Evolutionary conservation across 179 eudicot genomes (phyloP).

Genomic region (Silene noctiflora): DNA sequence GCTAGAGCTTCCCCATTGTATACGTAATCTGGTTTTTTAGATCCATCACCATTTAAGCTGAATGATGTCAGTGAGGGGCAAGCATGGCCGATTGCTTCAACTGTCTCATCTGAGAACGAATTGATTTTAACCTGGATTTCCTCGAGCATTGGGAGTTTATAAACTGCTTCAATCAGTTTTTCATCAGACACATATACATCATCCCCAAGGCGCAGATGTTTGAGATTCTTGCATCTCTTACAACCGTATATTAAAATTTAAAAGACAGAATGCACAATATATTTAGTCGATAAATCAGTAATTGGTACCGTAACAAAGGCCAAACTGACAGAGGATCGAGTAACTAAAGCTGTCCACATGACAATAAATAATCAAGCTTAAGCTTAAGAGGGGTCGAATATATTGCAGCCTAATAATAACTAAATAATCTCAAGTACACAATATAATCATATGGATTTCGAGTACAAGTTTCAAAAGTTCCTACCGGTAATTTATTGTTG

Average conservation of each 20-base stretch:
- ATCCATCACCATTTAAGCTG: constrained; percentile 16
- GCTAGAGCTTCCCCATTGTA: constrained; percentile 11
- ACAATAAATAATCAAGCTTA: too few relatives aligned
- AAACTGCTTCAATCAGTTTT: constrained; percentile 17
- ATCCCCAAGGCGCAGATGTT: constrained; percentile 20
- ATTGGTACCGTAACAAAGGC: too few relatives aligned
- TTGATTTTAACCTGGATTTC: constrained; percentile 21
- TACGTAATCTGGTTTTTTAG: neutral
- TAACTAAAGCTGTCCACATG: too few relatives aligned
- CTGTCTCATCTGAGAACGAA: neutral
- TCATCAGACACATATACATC: constrained; percentile 18
- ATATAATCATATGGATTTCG: too few relatives aligned
- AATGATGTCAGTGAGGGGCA: constrained; percentile 25
- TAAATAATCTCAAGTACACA: too few relatives aligned
- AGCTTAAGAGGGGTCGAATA: too few relatives aligned
- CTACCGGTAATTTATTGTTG: too few relatives aligned
- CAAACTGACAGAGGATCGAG: too few relatives aligned
- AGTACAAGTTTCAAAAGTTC: too few relatives aligned
- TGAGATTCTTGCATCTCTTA: constrained; percentile 20
- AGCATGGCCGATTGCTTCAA: constrained; percentile 17
- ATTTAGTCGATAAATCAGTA: too few relatives aligned
- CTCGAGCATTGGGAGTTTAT: constrained; percentile 12
- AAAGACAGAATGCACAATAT: neutral
- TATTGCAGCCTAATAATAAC: too few relatives aligned
- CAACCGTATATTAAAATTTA: neutral